Base-by-base conservation (phyloP, 306 rosid species). In the Parietaria judaica region DNA sequence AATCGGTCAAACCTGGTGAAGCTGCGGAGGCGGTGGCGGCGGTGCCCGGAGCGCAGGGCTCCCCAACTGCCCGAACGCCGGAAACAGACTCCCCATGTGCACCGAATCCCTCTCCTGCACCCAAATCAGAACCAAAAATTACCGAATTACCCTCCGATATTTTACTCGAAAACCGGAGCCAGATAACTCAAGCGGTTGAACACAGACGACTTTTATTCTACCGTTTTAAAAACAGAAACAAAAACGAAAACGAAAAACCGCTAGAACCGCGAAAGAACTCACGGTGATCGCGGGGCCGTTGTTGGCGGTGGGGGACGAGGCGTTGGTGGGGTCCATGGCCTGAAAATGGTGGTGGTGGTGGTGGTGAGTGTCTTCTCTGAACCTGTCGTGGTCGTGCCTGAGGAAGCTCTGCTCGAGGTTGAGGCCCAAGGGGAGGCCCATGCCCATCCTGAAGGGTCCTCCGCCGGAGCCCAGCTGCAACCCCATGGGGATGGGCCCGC, bases 351-450 rank as follows among this genome's bases (percentile, higher is more conserved):
- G 60, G 51, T 70, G 46, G 62, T 76, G 51, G 41, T 70, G 44
- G 51, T 64, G 37, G 61, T 78, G 34, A 43, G 75, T 70, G 4
- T 78, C 80, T 34, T 79, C 81, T 60, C 79, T 47, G 64, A 76
- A 76, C 55, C 84, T 73, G 61, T 79, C 86, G 9, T 41, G 45
- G 45, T 41, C 45, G 3, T 76, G 88, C 8, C 80, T 62, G 11
- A 86, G 59, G 61, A 92, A 92, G 0, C 76, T 69, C 57, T 76
- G 97, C 66, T 92, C 98, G 71, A 86, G 84, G 72, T 88, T 84
- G 74, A 92, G 64, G 7, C 96, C 94, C 72, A 88, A 64, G 23
- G 98, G 96, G 82, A 88, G 76, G n/a, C 78, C 84, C 80, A 80
- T 69, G 45, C 86, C 76, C 34, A 83, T 71, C 8, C 79, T 72